Evolutionary conservation across 2,329 filamentous ascomycete species (phyloP).

Genomic region (Rhytidhysteron rufulum): DNA sequence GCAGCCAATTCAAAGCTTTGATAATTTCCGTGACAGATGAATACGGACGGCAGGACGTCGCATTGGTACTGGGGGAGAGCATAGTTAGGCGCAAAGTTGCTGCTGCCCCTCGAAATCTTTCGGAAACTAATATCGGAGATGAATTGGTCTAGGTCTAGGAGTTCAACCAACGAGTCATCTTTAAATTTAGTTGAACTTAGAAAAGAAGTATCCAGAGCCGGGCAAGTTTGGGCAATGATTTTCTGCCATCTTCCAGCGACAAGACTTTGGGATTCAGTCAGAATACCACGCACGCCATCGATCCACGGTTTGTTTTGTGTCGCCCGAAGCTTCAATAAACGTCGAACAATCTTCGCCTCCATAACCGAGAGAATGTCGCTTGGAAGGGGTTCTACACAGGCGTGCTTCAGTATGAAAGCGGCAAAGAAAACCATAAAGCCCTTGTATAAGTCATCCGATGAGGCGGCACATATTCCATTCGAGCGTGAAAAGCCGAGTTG

Average conservation of each 20-base stretch:
- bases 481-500: conserved; percentile 27
- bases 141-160: conserved; percentile 11
- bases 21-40: too few relatives aligned
- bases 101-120: too few relatives aligned
- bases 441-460: conserved; percentile 42
- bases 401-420: conserved; percentile 29
- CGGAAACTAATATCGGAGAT: too few relatives aligned
- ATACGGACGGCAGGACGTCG: too few relatives aligned
- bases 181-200: too few relatives aligned
- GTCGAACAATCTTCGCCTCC: conserved; percentile 17
- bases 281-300: too few relatives aligned
- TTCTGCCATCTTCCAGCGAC: not conserved
- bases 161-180: too few relatives aligned
- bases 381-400: conserved; percentile 4
- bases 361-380: conserved; percentile 11
- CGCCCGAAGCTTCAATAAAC: conserved; percentile 2
- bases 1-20: conserved; percentile 33
- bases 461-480: too few relatives aligned
- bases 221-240: not conserved
- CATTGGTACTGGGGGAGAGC: too few relatives aligned
- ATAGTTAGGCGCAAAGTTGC: too few relatives aligned
- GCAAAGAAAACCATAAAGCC: conserved; percentile 49
- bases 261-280: too few relatives aligned
- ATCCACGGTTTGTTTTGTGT: not conserved
- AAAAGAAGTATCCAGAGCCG: not conserved